Percentiles rank a stretch among this genome's conserved stretches.
These are phyloP conservation scores for Nicotiana tabacum DNA, from an alignment of 257 asterid genomes.

Conservation along the genomic window DNA sequence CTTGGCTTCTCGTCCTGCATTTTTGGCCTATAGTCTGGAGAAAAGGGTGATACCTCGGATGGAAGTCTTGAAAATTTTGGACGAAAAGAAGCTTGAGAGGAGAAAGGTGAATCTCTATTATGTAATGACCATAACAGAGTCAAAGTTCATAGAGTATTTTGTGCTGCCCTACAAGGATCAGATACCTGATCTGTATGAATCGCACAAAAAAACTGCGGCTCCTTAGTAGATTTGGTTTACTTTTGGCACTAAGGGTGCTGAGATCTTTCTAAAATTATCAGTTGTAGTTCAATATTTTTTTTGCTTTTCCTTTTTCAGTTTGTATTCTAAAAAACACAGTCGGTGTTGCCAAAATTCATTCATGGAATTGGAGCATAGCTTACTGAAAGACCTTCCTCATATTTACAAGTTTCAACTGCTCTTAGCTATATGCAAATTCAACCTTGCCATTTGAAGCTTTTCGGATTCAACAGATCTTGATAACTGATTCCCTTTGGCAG, in stretches of 20 bases:
- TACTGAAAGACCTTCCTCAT: neutral
- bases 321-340: neutral
- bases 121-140: neutral
- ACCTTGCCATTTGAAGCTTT: neutral
- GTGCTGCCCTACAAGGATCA: neutral
- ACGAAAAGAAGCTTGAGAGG: conserved; percentile 9
- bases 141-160: too few species aligned
- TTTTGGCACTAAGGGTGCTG: neutral
- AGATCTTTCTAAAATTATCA: neutral
- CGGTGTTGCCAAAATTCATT: neutral
- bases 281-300: neutral
- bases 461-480: neutral
- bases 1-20: neutral
- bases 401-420: neutral
- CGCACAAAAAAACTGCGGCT: neutral
- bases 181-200: conserved; percentile 1
- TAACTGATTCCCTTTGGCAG: neutral
- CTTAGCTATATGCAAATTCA: neutral
- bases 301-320: neutral
- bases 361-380: neutral
- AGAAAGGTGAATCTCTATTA: neutral
- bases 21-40: conserved; percentile 14
- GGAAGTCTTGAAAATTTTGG: conserved; percentile 3
- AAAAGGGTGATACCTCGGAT: conserved; percentile 15
- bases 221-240: neutral